phyloP scores from a whole-genome alignment of 2,329 filamentous ascomycete genomes.

The Purpureocillium lavendulum region DNA sequence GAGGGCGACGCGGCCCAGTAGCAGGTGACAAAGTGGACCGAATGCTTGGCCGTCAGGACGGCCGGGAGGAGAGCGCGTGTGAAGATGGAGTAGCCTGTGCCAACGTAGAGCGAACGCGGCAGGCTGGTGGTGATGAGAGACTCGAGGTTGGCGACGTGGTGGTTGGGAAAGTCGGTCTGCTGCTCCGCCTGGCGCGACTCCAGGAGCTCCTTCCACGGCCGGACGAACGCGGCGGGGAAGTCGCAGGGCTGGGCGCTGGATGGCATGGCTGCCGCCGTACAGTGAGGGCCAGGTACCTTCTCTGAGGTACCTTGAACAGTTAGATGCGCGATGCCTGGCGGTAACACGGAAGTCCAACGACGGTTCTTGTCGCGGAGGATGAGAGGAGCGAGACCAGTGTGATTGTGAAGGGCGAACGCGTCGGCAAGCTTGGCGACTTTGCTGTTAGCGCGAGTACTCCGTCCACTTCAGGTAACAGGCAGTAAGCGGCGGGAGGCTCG shows the following conservation, averaged over 20 bases:
- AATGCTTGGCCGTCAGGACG: constrained; percentile 49
- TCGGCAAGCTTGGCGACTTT: too few species aligned
- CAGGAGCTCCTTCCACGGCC: constrained; percentile 27
- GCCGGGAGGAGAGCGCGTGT: constrained; percentile 49
- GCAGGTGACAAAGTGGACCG: constrained; percentile 71
- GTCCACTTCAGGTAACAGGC: too few species aligned
- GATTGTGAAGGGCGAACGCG: too few species aligned
- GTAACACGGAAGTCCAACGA: too few species aligned
- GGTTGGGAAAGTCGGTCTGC: constrained; percentile 37
- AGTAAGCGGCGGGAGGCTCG: too few species aligned
- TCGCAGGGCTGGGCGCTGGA: constrained; percentile 6
- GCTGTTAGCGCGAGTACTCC: too few species aligned
- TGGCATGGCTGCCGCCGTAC: background rate
- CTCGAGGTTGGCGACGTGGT: constrained; percentile 33
- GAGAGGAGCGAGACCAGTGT: too few species aligned
- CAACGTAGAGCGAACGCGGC: constrained; percentile 41
- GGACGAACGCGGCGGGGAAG: constrained; percentile 28
- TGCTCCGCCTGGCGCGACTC: constrained; percentile 23
- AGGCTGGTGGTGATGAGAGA: constrained; percentile 39
- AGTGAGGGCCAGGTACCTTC: too few species aligned
- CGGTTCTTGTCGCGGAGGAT: too few species aligned
- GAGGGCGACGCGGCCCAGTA: constrained; percentile 68
- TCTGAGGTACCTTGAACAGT: too few species aligned
- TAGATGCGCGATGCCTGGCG: too few species aligned
- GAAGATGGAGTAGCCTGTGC: constrained; percentile 51